Base-by-base conservation (phyloP, 2,329 filamentous ascomycete species). In the Pseudopyrenochaeta lycopersici region DNA sequence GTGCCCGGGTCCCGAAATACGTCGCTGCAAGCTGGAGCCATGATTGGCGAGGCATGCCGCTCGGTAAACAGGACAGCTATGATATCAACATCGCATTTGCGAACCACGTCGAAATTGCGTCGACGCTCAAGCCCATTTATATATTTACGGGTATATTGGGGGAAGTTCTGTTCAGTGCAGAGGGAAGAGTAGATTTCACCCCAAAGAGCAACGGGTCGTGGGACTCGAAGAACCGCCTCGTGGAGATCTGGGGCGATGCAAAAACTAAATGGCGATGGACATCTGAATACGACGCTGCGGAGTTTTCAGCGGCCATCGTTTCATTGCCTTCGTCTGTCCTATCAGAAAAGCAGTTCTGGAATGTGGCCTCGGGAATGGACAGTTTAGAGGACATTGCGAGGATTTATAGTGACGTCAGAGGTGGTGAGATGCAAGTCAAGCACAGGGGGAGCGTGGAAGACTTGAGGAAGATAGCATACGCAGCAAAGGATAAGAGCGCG, bases 1-100 rank as follows among this genome's bases (percentile, higher is more conserved):
- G 62, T n/a, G 55, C 56, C 7, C 57, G 57, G 5, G 49, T 63
- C 14, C 52, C 53, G 27, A 35, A 45, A 21, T 64, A 59, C 43
- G 41, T 48, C 41, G 48, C 59, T 7, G 44, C 52, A 12, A 53
- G 49, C n/a, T 64, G 56, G 58, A 60, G 54, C 35, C 51, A 56
- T 27, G 62, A 65, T 35, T 65, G 58, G 58, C 23, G 47, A 14
- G 32, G 47, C 21, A 45, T 47, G 33, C 15, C 31, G 6, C 43
- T 60, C 7, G 48, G 52, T 5, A 38, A 57, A 18, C 49, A 55
- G 7, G 61, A 64, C 33, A 53, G 38, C 21, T 63, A 63, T 46
- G 58, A 63, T 23, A 30, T 47, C 10, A 52, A 49, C 23, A 56
- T 61, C 27, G 20, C 31, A 9, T 63, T 58, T 15, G 18, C 15